These are phyloP conservation scores for Umbilicaria muhlenbergii DNA, from an alignment of 495 filamentous ascomycete genomes.

Conservation along the genomic window DNA sequence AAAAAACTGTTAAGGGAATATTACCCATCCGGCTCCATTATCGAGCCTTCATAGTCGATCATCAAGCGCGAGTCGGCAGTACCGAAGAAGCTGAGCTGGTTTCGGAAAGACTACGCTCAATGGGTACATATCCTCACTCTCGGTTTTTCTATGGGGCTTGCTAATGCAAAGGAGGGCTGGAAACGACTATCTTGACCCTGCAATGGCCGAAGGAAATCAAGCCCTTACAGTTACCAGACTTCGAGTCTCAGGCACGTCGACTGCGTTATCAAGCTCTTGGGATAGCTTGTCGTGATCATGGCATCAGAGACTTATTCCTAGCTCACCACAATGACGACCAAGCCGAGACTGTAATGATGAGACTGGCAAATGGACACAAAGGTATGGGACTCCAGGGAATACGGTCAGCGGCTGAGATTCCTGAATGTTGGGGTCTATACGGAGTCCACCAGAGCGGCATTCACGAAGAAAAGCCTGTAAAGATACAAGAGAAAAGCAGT, in stretches of 20 bases:
- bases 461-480: not conserved
- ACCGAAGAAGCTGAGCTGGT: slow-evolving; percentile 49
- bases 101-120: slow-evolving; percentile 28
- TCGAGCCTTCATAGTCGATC: slow-evolving; percentile 62
- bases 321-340: slow-evolving; percentile 81
- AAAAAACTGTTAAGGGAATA: slow-evolving; percentile 17
- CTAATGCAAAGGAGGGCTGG: slow-evolving; percentile 25
- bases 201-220: slow-evolving; percentile 26
- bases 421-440: slow-evolving; percentile 65
- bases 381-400: slow-evolving; percentile 60
- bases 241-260: slow-evolving; percentile 66
- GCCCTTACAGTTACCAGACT: slow-evolving; percentile 35
- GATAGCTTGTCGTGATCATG: slow-evolving; percentile 31
- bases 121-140: slow-evolving; percentile 19
- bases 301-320: slow-evolving; percentile 42
- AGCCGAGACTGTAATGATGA: slow-evolving; percentile 73
- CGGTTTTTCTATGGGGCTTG: slow-evolving; percentile 6
- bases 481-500: not conserved
- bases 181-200: slow-evolving; percentile 33
- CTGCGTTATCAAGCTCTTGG: slow-evolving; percentile 61
- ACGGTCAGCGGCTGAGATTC: slow-evolving; percentile 44
- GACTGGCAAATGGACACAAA: slow-evolving; percentile 44
- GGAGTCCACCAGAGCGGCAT: slow-evolving; percentile 52
- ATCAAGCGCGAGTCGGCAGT: slow-evolving; percentile 55
- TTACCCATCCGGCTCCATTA: slow-evolving; percentile 23